Conservation (phyloP, 208 protist genomes). For the Blastocrithidia nonstop region DNA sequence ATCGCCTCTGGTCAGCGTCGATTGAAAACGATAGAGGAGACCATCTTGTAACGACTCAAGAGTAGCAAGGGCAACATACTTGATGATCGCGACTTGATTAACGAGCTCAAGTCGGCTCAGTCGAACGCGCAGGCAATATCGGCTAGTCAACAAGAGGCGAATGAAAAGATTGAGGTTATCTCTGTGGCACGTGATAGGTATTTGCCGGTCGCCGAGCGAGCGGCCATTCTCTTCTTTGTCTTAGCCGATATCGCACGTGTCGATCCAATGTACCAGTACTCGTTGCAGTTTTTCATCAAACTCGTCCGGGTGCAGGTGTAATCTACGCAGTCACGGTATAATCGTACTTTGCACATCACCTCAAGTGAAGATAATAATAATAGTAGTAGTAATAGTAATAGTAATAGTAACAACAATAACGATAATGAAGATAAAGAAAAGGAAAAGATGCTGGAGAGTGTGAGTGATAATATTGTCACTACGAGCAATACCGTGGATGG, state of each 20-base stretch:
- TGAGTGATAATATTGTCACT: too few species aligned
- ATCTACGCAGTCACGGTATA: slow-evolving; percentile 29
- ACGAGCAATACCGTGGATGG: too few species aligned
- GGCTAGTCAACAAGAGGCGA: slow-evolving; percentile 77
- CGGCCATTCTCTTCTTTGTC: slow-evolving; percentile 91
- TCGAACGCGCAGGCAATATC: slow-evolving; percentile 78
- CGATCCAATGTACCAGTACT: slow-evolving; percentile 98
- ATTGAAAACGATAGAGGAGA: slow-evolving; percentile 87
- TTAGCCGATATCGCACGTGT: slow-evolving; percentile 86
- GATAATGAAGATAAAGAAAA: slow-evolving; percentile 2
- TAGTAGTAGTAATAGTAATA: neutral
- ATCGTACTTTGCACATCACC: neutral
- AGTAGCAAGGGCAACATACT: slow-evolving; percentile 87
- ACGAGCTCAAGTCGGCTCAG: slow-evolving; percentile 87
- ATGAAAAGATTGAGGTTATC: slow-evolving; percentile 90
- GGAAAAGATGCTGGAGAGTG: slow-evolving; percentile 1
- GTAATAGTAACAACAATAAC: neutral
- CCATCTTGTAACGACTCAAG: slow-evolving; percentile 83
- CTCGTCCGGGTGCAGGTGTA: slow-evolving; percentile 85
- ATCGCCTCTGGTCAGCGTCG: slow-evolving; percentile 86
- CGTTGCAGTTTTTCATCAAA: slow-evolving; percentile 94
- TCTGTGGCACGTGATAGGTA: slow-evolving; percentile 80
- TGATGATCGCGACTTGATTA: slow-evolving; percentile 91
- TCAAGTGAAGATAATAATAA: too few species aligned
- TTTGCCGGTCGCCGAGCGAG: slow-evolving; percentile 77